phyloP scores from a whole-genome alignment of 2,329 filamentous ascomycete species.

The Madurella mycetomatis region DNA sequence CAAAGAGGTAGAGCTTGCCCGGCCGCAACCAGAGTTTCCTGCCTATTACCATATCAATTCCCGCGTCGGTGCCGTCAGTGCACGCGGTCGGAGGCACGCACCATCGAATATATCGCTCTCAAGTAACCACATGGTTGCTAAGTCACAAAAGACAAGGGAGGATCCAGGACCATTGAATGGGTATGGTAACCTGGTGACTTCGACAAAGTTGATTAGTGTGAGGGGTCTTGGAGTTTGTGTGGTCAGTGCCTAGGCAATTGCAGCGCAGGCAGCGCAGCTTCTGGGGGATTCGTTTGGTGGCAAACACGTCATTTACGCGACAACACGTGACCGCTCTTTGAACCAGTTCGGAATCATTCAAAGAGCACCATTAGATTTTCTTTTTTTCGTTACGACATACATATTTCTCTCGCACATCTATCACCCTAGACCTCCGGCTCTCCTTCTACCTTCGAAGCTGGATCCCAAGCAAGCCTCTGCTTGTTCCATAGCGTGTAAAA shows the following conservation, averaged over 20 bases:
- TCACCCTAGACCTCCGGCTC: too few species aligned
- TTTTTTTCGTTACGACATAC: too few species aligned
- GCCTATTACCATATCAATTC: conserved; percentile 38
- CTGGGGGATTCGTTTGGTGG: not conserved
- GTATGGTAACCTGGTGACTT: not conserved
- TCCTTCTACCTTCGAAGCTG: too few species aligned
- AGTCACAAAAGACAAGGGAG: not conserved
- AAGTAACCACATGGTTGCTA: conserved; percentile 57
- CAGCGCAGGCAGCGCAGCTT: not conserved
- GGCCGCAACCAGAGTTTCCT: conserved; percentile 80
- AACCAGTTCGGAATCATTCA: too few species aligned
- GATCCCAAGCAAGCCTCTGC: not conserved
- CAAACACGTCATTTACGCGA: conserved; percentile 19
- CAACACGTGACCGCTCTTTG: conserved; percentile 11
- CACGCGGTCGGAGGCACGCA: conserved; percentile 21
- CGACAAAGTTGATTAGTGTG: not conserved
- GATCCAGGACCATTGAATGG: not conserved
- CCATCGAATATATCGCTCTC: conserved; percentile 53
- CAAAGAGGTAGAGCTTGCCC: conserved; percentile 80
- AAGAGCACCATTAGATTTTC: too few species aligned
- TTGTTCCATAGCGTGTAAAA: conserved; percentile 7
- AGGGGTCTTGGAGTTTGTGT: not conserved
- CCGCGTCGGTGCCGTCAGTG: conserved; percentile 8
- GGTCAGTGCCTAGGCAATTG: not conserved
- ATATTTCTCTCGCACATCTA: too few species aligned